Evolutionary conservation across 495 filamentous ascomycete genomes (phyloP), one percentile per base, ranked within the genome.

Genomic region (Xylaria intraflava): DNA sequence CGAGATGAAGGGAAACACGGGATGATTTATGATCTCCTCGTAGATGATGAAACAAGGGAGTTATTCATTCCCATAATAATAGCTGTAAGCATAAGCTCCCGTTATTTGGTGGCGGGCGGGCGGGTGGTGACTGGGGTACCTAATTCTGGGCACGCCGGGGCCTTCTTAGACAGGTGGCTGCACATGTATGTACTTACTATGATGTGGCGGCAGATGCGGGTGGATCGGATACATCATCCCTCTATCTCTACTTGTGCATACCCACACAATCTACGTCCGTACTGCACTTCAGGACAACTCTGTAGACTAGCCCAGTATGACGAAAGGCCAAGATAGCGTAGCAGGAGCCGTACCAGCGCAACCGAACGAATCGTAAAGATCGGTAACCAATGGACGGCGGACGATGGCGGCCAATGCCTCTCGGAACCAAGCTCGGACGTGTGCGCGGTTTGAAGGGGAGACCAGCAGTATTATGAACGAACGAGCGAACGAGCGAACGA

Each of bases 361-460:
- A 46, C 40, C 43, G 24, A 53, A 40, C 33, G 22, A 46, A 53
- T 53, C 33, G 38, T 46, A 17, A 35, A 33, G 14, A 46, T 46
- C 23, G 51, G 16, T 46, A 46, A 46, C 51, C 51, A 53, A 53
- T 53, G 24, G 29, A 30, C 2, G 4, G 31, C 12, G 11, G 35
- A 30, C 17, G 40, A 52, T 29, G 19, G 49, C 27, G 40, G 38
- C 20, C 40, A 45, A 52, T 38, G 27, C 30, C 33, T 12, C 17
- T 20, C 14, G 40, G 42, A 40, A 27, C 51, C 30, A 38, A 38
- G 31, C n/a, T 40, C 42, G 51, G 51, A 24, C 42, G 51, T 24
- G 24, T 53, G 51, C 42, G 43, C 33, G 33, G 50, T 42, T 44
- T 46, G 50, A 50, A 36, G 31, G 47, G 47, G 39, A 51, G 24